These are phyloP conservation scores for Eucalyptus sideroxylon DNA, from an alignment of 345 rosid species.

Conservation along the genomic window DNA sequence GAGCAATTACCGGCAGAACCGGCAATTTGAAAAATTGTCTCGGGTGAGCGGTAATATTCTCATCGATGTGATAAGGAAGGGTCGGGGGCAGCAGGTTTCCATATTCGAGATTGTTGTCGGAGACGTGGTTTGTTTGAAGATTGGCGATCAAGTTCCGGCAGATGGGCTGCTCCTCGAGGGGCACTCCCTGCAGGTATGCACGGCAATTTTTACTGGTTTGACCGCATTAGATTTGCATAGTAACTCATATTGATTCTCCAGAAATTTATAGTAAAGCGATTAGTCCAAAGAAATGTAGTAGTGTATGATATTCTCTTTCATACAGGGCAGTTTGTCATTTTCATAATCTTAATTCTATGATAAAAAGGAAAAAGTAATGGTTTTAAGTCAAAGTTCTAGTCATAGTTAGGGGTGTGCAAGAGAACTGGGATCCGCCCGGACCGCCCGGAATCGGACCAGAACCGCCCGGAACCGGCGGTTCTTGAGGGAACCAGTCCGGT, in stretches of 20 bases:
- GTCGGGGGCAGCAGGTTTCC: constrained; percentile 27
- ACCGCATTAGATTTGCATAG: neutral
- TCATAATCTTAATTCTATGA: neutral
- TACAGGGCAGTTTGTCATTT: neutral
- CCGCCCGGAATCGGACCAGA: too few species aligned
- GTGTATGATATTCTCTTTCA: too few species aligned
- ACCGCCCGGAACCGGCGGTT: too few species aligned
- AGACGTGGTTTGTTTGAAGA: constrained; percentile 40
- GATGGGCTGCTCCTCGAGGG: constrained; percentile 47
- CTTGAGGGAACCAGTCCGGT: too few species aligned
- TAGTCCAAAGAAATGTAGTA: too few species aligned
- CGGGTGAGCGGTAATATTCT: constrained; percentile 32
- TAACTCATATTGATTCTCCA: too few species aligned
- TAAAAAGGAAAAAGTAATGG: neutral
- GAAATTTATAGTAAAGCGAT: too few species aligned
- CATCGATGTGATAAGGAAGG: constrained; percentile 33
- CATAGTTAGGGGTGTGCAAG: neutral
- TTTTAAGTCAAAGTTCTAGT: neutral
- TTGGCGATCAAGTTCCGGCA: constrained; percentile 60
- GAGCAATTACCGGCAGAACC: constrained; percentile 10
- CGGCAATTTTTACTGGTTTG: neutral
- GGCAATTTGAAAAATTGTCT: constrained; percentile 41
- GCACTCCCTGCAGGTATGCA: constrained; percentile 8
- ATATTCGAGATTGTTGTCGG: constrained; percentile 53
- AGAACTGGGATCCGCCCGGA: too few species aligned